These are phyloP conservation scores for Acacia melanoxylon DNA, from an alignment of 306 rosid species.

Conservation along the genomic window DNA sequence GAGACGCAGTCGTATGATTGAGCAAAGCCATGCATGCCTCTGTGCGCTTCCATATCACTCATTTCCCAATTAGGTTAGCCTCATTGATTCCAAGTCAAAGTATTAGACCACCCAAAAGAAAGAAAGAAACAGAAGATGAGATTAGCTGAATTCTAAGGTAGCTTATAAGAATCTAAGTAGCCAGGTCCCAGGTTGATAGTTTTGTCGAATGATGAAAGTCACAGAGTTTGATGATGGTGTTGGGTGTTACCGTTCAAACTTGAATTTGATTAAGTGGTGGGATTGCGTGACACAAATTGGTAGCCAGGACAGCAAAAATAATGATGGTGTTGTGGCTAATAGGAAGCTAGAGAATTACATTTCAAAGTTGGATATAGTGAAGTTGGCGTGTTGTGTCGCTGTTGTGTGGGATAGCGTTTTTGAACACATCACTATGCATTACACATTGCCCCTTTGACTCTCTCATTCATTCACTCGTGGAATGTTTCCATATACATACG, in stretches of 20 bases:
- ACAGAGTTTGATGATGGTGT: background rate
- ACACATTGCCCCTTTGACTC: conserved; percentile 10
- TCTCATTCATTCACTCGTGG: background rate
- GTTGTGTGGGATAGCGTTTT: conserved; percentile 27
- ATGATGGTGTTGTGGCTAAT: background rate
- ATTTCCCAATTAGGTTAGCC: background rate
- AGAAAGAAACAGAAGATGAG: background rate
- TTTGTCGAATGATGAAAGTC: background rate
- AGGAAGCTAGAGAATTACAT: background rate
- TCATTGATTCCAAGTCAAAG: background rate
- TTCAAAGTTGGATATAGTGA: background rate
- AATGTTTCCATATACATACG: background rate
- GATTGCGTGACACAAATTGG: conserved; percentile 29
- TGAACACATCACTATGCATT: conserved; percentile 9
- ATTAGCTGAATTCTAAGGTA: background rate
- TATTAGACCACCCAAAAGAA: background rate
- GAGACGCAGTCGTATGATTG: conserved; percentile 18
- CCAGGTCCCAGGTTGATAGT: background rate
- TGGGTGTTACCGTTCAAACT: conserved; percentile 16
- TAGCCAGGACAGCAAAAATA: background rate
- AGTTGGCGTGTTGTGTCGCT: conserved; percentile 9
- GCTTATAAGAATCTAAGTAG: background rate
- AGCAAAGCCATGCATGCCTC: background rate
- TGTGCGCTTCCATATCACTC: conserved; percentile 36
- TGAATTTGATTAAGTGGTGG: background rate